These are phyloP conservation scores for Epichloe aotearoae DNA, from an alignment of 2,329 filamentous ascomycete species.

Conservation along the genomic window DNA sequence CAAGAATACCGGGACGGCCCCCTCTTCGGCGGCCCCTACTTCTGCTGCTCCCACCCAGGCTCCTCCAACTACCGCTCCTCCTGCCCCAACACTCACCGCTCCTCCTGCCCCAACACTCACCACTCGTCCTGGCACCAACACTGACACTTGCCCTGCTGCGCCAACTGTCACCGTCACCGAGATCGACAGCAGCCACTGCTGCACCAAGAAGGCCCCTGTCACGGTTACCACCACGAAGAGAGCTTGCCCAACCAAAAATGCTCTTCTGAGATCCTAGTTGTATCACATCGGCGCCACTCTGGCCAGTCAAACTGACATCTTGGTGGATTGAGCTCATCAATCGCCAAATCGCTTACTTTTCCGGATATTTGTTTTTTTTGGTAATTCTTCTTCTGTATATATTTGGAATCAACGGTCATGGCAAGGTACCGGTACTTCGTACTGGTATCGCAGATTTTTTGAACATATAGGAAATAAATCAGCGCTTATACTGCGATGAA, in stretches of 20 bases:
- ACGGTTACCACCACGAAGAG: constrained; percentile 1
- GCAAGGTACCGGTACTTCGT: background rate
- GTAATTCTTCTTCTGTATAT: background rate
- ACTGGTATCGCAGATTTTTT: background rate
- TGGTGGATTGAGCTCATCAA: too few relatives aligned
- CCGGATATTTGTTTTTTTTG: background rate
- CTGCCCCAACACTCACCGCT: background rate
- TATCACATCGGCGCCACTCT: too few relatives aligned
- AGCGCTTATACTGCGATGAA: too few relatives aligned
- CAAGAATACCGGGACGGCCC: background rate
- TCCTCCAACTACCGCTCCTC: background rate
- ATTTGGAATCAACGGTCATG: background rate
- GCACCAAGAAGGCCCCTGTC: constrained; percentile 1
- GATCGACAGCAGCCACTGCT: background rate
- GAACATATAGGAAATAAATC: background rate
- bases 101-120: background rate
- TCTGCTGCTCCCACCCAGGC: background rate
- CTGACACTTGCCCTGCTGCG: constrained; percentile 1
- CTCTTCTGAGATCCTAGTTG: background rate
- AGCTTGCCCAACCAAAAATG: background rate
- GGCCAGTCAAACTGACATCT: too few relatives aligned
- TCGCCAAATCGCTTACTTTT: too few relatives aligned
- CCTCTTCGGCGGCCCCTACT: background rate
- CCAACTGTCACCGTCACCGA: background rate
- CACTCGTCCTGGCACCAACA: background rate